Percentiles rank a stretch among this genome's conserved stretches.
Evolutionary conservation across 176 grass and related monocot genomes (phyloP).

Genomic region (Oryza meyeriana): DNA sequence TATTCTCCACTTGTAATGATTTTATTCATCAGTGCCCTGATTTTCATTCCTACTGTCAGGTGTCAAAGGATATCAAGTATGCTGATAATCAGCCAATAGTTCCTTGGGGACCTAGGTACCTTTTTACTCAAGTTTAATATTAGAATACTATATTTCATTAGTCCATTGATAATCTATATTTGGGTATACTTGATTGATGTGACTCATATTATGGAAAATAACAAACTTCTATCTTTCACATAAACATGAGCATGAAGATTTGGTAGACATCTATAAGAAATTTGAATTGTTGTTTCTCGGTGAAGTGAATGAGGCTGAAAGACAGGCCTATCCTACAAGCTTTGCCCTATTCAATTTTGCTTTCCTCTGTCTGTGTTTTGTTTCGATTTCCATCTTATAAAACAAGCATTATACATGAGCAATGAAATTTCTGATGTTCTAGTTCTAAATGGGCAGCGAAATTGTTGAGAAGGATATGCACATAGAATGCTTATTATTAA

Average conservation of each 20-base stretch:
- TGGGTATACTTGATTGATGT: not conserved
- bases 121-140: conserved; percentile 8
- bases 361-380: not conserved
- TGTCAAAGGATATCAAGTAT: conserved; percentile 93
- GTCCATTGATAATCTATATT: not conserved
- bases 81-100: conserved; percentile 89
- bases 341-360: conserved; percentile 1
- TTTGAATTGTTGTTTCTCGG: not conserved
- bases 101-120: conserved; percentile 85
- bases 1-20: not conserved
- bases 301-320: not conserved
- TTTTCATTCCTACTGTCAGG: conserved; percentile 36
- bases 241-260: not conserved
- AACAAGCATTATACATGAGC: not conserved
- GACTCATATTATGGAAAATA: conserved; percentile 10
- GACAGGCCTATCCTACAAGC: not conserved
- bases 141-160: conserved; percentile 9
- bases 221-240: not conserved
- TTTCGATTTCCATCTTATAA: not conserved
- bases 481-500: not conserved
- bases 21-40: not conserved
- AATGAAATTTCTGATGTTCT: not conserved
- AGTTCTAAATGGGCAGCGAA: not conserved
- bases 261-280: not conserved
- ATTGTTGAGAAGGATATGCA: conserved; percentile 7